phyloP scores from a whole-genome alignment of 2,329 filamentous ascomycete species.

The Clonostachys solani region DNA sequence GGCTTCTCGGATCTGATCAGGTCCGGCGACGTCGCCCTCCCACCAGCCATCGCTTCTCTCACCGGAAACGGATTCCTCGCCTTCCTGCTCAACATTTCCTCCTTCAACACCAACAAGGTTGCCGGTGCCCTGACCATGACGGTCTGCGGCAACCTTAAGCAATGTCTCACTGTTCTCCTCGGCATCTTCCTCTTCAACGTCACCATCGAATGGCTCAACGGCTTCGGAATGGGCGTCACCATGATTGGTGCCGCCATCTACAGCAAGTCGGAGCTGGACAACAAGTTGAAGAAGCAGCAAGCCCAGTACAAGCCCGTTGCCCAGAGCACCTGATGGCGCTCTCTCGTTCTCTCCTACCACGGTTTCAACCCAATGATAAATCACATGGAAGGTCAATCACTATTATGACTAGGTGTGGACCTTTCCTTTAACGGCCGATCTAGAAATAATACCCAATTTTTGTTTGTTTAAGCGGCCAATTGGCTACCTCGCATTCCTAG shows the following conservation, averaged over 20 bases:
- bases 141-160: constrained; percentile 55
- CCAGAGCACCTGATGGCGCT: constrained; percentile 13
- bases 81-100: constrained; percentile 51
- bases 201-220: constrained; percentile 45
- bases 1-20: constrained; percentile 30
- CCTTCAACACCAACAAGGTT: constrained; percentile 54
- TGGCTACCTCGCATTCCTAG: too few species aligned
- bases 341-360: too few species aligned
- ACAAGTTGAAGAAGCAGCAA: constrained; percentile 29
- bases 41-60: constrained; percentile 33
- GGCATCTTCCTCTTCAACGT: constrained; percentile 50
- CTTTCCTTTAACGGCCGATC: too few species aligned
- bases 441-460: too few species aligned
- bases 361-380: too few species aligned
- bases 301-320: constrained; percentile 26
- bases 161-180: constrained; percentile 49
- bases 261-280: constrained; percentile 51
- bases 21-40: constrained; percentile 25
- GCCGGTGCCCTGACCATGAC: constrained; percentile 56
- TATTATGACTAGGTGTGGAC: too few species aligned
- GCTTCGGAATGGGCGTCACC: constrained; percentile 50
- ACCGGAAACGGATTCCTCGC: constrained; percentile 49
- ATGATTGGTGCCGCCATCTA: constrained; percentile 53
- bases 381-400: too few species aligned
- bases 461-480: too few species aligned